These are phyloP conservation scores for Chalaropsis ovoidea DNA, from an alignment of 2,329 filamentous ascomycete species.

Conservation along the genomic window DNA sequence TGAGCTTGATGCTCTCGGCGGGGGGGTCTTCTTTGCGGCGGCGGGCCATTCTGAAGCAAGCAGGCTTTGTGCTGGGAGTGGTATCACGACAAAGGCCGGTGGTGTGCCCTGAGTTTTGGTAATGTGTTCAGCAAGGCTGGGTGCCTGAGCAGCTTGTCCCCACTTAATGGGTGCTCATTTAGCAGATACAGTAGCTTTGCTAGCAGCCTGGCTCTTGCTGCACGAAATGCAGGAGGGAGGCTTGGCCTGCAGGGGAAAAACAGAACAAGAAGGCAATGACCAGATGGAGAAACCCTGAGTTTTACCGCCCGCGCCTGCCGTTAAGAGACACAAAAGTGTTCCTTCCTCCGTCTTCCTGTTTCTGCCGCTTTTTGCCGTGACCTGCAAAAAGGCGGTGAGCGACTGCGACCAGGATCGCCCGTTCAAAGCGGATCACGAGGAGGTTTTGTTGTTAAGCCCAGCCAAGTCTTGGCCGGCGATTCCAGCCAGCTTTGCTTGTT, in stretches of 20 bases:
- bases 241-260: not conserved
- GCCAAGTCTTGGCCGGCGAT: not conserved
- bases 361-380: conserved; percentile 1
- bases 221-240: not conserved
- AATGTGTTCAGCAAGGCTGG: not conserved
- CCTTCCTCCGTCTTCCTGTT: not conserved
- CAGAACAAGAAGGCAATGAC: not conserved
- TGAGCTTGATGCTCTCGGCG: conserved; percentile 48
- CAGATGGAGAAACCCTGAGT: not conserved
- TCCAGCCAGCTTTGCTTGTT: not conserved
- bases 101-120: not conserved
- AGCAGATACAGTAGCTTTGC: not conserved
- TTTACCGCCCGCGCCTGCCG: not conserved
- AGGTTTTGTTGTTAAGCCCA: not conserved
- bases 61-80: not conserved
- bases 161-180: conserved; percentile 13
- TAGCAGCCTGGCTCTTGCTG: not conserved
- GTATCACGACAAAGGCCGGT: not conserved
- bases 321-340: not conserved
- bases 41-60: conserved; percentile 36
- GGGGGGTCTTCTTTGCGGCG: conserved; percentile 40
- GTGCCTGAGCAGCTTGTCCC: not conserved
- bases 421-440: not conserved
- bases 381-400: conserved; percentile 6
- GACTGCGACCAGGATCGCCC: not conserved